Base-by-base conservation (phyloP, 805 yeast species). In the Tetrapisispora phaffii region DNA sequence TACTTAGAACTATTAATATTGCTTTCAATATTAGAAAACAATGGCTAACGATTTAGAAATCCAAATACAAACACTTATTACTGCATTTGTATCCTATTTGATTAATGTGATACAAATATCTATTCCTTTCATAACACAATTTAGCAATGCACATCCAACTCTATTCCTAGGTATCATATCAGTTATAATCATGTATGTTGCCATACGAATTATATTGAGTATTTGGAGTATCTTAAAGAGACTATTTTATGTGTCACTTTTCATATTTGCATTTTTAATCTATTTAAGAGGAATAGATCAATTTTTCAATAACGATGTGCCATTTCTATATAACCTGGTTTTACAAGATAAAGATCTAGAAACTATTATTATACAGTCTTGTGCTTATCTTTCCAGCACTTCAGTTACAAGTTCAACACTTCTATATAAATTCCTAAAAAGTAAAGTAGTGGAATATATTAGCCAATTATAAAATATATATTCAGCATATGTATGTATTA, bases 251-350 rank as follows among this genome's bases (percentile, higher is more conserved):
- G 16, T 60, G 0, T 15, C 45, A 1, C 13, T 61, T 15, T 21
- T 59, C 0, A 23, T 57, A 1, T 13, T 59, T 0, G 51, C 44
- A 4, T 37, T 56, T 7, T 57, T 65, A 52, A 39, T 67, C 16
- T 66, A 65, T 38, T n/a, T 58, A 17, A 55, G 72, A 41, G 72
- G 72, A 0, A 44, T 54, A 10, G 55, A 53, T 12, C 55, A 50
- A 19, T 51, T 57, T 36, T 26, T 55, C 19, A 41, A 33, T 34
- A 17, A 46, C 10, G 63, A 58, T 41, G 13, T 59, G n/a, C 61
- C 62, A 15, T 34, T 43, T n/a, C 28, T 44, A 13, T 39, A 40
- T 21, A 31, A 40, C 3, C 22, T 40, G n/a, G 7, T 44, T 17
- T 12, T 40, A 12, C 37, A 44, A 31, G 47, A 44, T 20, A 40